Percentiles rank a stretch among this genome's conserved stretches.
These are phyloP conservation scores for Eimeria acervulina DNA, from an alignment of 169 alveolate species.

Conservation along the genomic window DNA sequence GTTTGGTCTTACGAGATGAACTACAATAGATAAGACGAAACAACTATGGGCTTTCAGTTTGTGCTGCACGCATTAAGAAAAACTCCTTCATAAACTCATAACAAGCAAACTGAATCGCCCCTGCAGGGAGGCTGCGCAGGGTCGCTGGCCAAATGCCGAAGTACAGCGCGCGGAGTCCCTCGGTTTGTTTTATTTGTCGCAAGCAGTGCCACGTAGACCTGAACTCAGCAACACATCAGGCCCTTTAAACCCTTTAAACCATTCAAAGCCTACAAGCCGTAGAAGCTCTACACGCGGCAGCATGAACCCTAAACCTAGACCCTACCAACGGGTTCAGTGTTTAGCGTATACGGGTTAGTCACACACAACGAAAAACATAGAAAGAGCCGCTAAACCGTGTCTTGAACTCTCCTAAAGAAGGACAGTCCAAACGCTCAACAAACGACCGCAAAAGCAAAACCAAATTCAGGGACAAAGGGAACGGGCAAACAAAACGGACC, in stretches of 20 bases:
- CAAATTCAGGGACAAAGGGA: too few species aligned
- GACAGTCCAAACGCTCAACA: not conserved
- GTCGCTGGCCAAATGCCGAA: slow-evolving; percentile 92
- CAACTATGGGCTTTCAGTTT: not conserved
- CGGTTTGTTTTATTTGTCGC: not conserved
- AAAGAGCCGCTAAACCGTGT: too few species aligned
- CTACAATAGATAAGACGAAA: not conserved
- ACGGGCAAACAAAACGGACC: too few species aligned
- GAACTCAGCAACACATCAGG: not conserved
- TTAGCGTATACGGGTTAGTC: too few species aligned
- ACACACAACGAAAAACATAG: too few species aligned
- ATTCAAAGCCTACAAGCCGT: too few species aligned
- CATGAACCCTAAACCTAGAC: too few species aligned
- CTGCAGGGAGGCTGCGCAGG: slow-evolving; percentile 92
- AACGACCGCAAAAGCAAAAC: not conserved
- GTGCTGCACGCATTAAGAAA: not conserved
- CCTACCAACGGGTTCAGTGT: too few species aligned
- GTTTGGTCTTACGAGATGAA: too few species aligned
- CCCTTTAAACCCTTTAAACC: not conserved
- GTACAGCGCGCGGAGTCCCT: slow-evolving; percentile 90
- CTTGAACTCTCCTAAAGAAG: too few species aligned
- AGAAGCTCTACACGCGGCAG: too few species aligned
- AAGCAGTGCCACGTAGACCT: slow-evolving; percentile 73
- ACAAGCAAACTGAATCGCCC: slow-evolving; percentile 92
- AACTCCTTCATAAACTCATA: slow-evolving; percentile 86